Evolutionary conservation across 2,329 filamentous ascomycete genomes (phyloP), one percentile per base, ranked within the genome.

Genomic region (Aspergillus sp.): DNA sequence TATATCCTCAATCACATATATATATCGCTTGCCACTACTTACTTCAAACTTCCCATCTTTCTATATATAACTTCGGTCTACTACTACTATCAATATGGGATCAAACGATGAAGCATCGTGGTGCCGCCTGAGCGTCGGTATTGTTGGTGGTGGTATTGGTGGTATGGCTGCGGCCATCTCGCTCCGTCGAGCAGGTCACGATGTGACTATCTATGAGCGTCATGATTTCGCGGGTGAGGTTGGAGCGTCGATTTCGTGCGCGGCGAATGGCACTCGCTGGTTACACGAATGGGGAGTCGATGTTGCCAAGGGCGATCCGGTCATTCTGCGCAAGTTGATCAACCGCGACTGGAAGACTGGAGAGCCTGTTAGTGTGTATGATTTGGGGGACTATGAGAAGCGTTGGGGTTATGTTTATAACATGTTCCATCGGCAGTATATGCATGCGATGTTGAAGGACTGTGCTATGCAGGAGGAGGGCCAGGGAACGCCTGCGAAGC

Each of bases 321-420:
- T 91, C 1, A 77, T 90, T 1, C 75, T 91, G 52, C 81, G 81
- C 73, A 87, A 87, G 68, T 80, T 91, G 55, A 90, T 91, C 76
- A 89, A 87, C 71, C 83, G 85, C 3, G 87, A 90, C 74, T 91
- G 88, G 88, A 83, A 84, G 70, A 90, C 87, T 1, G 88, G 88
- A 0, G 84, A 89, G 74, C 83, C 85, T 0, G 81, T 87, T 23
- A 89, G 83, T 65, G 84, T 87, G 0, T 89, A 88, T 66, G 82
- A 85, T 65, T 74, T 91, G 17, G 81, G 77, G 10, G 87, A 90
- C 68, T 90, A 90, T 59, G 83, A 90, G 72, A 70, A 85, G 75
- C 79, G 78, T 57, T 90, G 87, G 87, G 87, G 87, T 12, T 83
- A 85, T 72, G 82, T 84, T 0, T 88, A 89, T 71, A 87, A 89